Conservation (phyloP, 176 grass and related monocot genomes). For the Carex myosuroides region DNA sequence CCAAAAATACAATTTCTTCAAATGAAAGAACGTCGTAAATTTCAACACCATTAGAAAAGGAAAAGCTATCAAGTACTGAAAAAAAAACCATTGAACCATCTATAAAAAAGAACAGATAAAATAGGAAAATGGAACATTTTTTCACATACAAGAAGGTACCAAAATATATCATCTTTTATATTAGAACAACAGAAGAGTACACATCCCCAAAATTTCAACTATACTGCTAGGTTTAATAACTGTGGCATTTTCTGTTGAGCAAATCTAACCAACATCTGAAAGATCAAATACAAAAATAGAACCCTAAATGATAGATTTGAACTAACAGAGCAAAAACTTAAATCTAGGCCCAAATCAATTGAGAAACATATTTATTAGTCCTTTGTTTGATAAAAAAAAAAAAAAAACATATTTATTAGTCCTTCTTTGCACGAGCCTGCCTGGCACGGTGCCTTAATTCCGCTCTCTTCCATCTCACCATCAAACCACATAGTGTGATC, state of each 20-base stretch:
- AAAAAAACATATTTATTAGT: constrained; percentile 31
- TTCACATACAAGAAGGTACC: neutral
- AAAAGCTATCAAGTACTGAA: neutral
- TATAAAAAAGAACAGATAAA: neutral
- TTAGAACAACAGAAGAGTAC: neutral
- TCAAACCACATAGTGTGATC: constrained; percentile 59
- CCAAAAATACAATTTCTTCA: neutral
- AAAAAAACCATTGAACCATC: neutral
- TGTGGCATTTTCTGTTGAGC: neutral
- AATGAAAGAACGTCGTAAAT: neutral
- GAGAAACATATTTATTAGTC: constrained; percentile 41
- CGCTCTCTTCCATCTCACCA: constrained; percentile 76
- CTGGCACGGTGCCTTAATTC: constrained; percentile 64
- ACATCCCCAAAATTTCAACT: neutral
- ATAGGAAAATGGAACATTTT: neutral
- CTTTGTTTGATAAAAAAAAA: neutral
- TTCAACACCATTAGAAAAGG: neutral
- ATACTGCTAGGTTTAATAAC: constrained; percentile 12
- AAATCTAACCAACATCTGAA: neutral
- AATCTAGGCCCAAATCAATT: neutral
- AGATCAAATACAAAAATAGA: neutral
- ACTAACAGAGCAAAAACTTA: neutral
- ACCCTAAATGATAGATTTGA: neutral
- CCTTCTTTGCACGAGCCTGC: constrained; percentile 49
- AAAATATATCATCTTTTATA: neutral